Conservation (phyloP, 495 filamentous ascomycete species). For the Aspergillus egyptiacus region DNA sequence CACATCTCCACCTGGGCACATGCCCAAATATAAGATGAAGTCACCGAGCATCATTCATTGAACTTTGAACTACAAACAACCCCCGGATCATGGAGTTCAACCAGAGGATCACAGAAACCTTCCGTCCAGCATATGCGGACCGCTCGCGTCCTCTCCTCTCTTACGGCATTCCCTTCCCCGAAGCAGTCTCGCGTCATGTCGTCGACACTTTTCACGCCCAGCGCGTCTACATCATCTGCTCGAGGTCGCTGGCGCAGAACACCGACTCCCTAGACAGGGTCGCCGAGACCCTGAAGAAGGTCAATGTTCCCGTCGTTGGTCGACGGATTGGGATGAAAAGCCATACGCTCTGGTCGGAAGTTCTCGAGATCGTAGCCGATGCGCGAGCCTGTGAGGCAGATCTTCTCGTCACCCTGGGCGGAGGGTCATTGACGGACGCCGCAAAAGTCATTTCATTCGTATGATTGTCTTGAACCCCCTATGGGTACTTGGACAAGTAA, state of each 20-base stretch:
- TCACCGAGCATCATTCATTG: not conserved
- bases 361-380: conserved; percentile 50
- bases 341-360: conserved; percentile 55
- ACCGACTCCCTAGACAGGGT: conserved; percentile 46
- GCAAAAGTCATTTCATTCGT: conserved; percentile 55
- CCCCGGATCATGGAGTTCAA: not conserved
- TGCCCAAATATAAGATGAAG: conserved; percentile 4
- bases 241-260: conserved; percentile 49
- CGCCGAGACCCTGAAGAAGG: conserved; percentile 36
- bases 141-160: conserved; percentile 40
- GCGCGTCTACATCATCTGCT: conserved; percentile 56
- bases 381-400: conserved; percentile 44
- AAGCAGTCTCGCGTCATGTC: conserved; percentile 46
- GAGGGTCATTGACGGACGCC: conserved; percentile 55
- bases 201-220: conserved; percentile 45
- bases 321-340: conserved; percentile 51
- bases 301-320: conserved; percentile 38
- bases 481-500: no score
- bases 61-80: not conserved
- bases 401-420: conserved; percentile 55
- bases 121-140: conserved; percentile 33
- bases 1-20: conserved; percentile 11
- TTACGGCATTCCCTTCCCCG: conserved; percentile 47
- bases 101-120: conserved; percentile 30
- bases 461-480: conserved; percentile 11